Conservation (phyloP, 371 early-diverging fungal species). For the Fennellomyces sp. region DNA sequence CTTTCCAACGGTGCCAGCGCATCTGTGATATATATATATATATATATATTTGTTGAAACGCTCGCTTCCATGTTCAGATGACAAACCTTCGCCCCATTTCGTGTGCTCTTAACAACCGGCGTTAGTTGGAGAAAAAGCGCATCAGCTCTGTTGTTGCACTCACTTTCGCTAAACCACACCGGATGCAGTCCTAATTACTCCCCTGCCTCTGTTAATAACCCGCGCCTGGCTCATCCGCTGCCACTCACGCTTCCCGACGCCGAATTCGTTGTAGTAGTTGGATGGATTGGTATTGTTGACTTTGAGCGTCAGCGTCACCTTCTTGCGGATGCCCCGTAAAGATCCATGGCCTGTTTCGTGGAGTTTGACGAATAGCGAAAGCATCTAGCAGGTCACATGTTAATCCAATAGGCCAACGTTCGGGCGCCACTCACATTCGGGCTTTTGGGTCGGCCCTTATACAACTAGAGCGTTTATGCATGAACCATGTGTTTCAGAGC, state of each 20-base stretch:
- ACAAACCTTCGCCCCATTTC: conserved; percentile 59
- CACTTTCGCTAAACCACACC: conserved; percentile 53
- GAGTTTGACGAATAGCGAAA: conserved; percentile 53
- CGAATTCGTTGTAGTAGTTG: conserved; percentile 49
- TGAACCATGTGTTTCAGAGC: not conserved
- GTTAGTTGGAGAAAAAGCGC: conserved; percentile 9
- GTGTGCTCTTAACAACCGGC: conserved; percentile 52
- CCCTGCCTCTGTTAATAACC: too few relatives aligned
- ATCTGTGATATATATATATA: conserved; percentile 14
- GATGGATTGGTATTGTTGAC: conserved; percentile 52
- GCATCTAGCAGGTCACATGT: conserved; percentile 25
- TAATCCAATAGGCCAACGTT: not conserved
- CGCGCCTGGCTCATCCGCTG: too few relatives aligned
- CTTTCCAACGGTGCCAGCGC: conserved; percentile 40
- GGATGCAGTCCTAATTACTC: conserved; percentile 32
- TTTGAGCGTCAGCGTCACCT: conserved; percentile 50
- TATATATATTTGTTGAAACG: not conserved
- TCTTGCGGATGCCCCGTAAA: conserved; percentile 43
- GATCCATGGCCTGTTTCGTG: conserved; percentile 53
- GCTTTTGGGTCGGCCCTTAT: conserved; percentile 12
- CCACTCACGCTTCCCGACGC: conserved; percentile 32
- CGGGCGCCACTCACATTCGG: not conserved
- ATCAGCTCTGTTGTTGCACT: not conserved
- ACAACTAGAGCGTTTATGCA: not conserved
- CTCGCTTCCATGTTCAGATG: not conserved